Evolutionary conservation across 805 yeast species (phyloP).

Genomic region (Maudiozyma saulgeensis): DNA sequence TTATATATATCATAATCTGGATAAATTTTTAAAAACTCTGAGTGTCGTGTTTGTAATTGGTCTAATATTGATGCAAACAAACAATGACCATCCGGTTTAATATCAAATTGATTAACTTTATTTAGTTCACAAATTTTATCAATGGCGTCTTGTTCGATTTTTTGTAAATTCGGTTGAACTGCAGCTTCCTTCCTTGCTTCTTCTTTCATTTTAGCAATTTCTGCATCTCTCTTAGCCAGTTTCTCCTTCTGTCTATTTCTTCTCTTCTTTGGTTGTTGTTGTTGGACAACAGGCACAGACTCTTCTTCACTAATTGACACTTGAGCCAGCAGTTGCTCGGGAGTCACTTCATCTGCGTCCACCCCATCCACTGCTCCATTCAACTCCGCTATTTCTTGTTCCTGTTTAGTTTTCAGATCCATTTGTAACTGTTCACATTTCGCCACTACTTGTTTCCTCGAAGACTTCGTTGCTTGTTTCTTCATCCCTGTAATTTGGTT

Average conservation of each 20-base stretch:
- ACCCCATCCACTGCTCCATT: constrained; percentile 4
- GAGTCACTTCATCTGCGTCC: constrained; percentile 41
- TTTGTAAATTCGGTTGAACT: constrained; percentile 53
- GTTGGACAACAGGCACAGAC: constrained; percentile 17
- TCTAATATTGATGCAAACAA: constrained; percentile 78
- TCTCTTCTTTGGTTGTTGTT: constrained; percentile 28
- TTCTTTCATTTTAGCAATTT: constrained; percentile 47
- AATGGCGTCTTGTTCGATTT: constrained; percentile 63
- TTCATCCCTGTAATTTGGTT: constrained; percentile 66
- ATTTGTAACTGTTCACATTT: constrained; percentile 53
- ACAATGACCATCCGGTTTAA: constrained; percentile 91
- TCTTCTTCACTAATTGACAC: constrained; percentile 15
- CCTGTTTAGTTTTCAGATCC: constrained; percentile 46
- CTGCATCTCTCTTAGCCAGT: constrained; percentile 66
- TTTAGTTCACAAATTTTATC: constrained; percentile 40
- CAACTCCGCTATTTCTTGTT: constrained; percentile 36
- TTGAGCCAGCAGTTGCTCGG: constrained; percentile 58
- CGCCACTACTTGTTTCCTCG: constrained; percentile 53
- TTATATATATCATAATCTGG: constrained; percentile 25
- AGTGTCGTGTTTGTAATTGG: constrained; percentile 55
- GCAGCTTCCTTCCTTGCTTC: constrained; percentile 69
- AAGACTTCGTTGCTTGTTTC: constrained; percentile 76
- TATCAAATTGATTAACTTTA: constrained; percentile 51
- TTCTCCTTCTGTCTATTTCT: constrained; percentile 82
- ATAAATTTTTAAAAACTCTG: constrained; percentile 13